Conservation (phyloP, 495 filamentous ascomycete genomes). For the Neurospora hispaniola region DNA sequence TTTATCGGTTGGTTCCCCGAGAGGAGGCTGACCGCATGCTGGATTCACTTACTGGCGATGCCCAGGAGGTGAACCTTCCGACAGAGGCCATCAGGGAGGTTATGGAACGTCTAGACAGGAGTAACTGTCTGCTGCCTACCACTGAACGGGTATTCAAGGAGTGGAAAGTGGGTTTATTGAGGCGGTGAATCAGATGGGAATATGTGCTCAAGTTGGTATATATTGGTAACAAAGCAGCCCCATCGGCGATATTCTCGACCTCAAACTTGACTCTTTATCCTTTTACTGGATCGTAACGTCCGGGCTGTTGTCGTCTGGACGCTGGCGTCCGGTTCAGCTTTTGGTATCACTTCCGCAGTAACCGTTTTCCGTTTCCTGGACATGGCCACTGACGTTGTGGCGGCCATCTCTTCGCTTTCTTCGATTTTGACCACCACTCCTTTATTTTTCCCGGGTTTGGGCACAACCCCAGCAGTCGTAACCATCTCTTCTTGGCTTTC, state of each 20-base stretch:
- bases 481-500: conserved; percentile 13
- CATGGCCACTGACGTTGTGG: neutral
- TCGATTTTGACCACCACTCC: conserved; percentile 1
- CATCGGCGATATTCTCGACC: neutral
- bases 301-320: conserved; percentile 8
- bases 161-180: conserved; percentile 59
- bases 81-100: conserved; percentile 35
- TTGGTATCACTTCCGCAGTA: neutral
- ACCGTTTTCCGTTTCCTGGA: conserved; percentile 9
- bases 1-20: conserved; percentile 40
- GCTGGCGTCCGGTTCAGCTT: conserved; percentile 5
- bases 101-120: conserved; percentile 30
- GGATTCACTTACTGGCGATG: conserved; percentile 40
- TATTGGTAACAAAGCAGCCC: neutral
- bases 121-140: conserved; percentile 44
- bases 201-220: neutral
- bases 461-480: conserved; percentile 8
- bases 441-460: neutral
- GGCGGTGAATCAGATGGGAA: conserved; percentile 22
- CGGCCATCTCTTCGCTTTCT: neutral
- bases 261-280: conserved; percentile 3
- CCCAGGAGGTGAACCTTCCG: conserved; percentile 58
- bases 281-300: conserved; percentile 15
- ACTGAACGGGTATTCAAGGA: conserved; percentile 47
- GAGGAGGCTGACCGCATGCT: conserved; percentile 44